Percentiles rank a stretch among this genome's conserved stretches.
Evolutionary conservation across 164 flowering plant genomes (phyloP).

Genomic region (Paratinospora sagittata): DNA sequence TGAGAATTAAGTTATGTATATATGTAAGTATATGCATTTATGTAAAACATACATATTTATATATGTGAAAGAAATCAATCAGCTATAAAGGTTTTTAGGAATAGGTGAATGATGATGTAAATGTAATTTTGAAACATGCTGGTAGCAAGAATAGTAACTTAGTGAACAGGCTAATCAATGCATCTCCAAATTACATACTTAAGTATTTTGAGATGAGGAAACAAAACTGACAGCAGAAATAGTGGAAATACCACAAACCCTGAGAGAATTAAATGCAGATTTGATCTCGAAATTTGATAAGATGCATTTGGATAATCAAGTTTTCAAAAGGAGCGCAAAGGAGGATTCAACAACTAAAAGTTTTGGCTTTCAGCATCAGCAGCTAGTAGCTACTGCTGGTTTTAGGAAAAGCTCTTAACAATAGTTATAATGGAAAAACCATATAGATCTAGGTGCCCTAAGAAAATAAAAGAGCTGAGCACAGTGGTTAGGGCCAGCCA

Average conservation of each 20-base stretch:
- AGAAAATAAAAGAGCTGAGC: not conserved
- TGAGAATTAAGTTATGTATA: not conserved
- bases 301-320: not conserved
- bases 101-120: no score
- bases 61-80: no score
- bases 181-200: not conserved
- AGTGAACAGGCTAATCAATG: not conserved
- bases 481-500: no score
- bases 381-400: no score
- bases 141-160: not conserved
- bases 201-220: not conserved
- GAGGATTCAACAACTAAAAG: not conserved
- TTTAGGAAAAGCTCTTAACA: not conserved
- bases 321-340: not conserved
- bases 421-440: not conserved
- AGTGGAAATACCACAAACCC: not conserved
- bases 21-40: no score
- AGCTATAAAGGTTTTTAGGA: no score
- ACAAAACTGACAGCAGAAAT: not conserved
- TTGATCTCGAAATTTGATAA: not conserved
- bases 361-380: not conserved
- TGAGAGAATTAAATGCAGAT: no score
- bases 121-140: not conserved
- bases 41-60: no score
- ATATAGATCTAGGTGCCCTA: not conserved